Evolutionary conservation across 1,284 basidiomycete species (phyloP).

Genomic region (Apiotrichum montevideense): DNA sequence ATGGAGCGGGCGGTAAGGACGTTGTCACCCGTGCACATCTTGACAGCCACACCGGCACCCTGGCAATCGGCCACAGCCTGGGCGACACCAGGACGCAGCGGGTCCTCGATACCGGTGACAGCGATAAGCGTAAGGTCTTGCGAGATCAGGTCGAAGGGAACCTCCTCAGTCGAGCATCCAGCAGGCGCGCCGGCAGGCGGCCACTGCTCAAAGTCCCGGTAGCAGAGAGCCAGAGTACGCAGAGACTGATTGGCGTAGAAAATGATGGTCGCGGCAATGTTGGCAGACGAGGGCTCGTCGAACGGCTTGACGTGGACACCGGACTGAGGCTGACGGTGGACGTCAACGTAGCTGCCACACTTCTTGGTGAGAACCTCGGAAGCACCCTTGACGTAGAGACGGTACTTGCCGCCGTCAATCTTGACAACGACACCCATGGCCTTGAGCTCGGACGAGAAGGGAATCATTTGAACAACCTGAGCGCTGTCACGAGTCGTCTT

Average conservation of each 20-base stretch:
- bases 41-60: slow-evolving; percentile 86
- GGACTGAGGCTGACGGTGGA: slow-evolving; percentile 37
- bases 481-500: slow-evolving; percentile 61
- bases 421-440: slow-evolving; percentile 86
- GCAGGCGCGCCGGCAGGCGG: slow-evolving; percentile 61
- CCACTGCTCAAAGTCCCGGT: slow-evolving; percentile 80
- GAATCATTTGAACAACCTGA: slow-evolving; percentile 75
- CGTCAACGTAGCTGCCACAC: slow-evolving; percentile 65
- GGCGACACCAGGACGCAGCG: slow-evolving; percentile 80
- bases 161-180: slow-evolving; percentile 52
- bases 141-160: slow-evolving; percentile 67
- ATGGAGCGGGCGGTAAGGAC: slow-evolving; percentile 85
- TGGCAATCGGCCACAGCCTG: slow-evolving; percentile 82
- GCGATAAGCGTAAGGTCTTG: slow-evolving; percentile 74
- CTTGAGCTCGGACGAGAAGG: slow-evolving; percentile 92
- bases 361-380: slow-evolving; percentile 81
- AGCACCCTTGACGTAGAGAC: slow-evolving; percentile 87
- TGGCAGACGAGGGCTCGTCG: slow-evolving; percentile 28
- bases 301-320: slow-evolving; percentile 26
- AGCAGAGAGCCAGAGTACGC: slow-evolving; percentile 87
- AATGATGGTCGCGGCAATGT: slow-evolving; percentile 63
- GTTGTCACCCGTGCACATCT: slow-evolving; percentile 99
- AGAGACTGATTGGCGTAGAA: slow-evolving; percentile 95
- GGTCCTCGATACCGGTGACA: slow-evolving; percentile 92
- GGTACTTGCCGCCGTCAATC: slow-evolving; percentile 54